A percentile compares a stretch with the other conserved stretches of the same genome.
phyloP scores from a whole-genome alignment of 441 rosid species.

The Eutrema salsugineum region DNA sequence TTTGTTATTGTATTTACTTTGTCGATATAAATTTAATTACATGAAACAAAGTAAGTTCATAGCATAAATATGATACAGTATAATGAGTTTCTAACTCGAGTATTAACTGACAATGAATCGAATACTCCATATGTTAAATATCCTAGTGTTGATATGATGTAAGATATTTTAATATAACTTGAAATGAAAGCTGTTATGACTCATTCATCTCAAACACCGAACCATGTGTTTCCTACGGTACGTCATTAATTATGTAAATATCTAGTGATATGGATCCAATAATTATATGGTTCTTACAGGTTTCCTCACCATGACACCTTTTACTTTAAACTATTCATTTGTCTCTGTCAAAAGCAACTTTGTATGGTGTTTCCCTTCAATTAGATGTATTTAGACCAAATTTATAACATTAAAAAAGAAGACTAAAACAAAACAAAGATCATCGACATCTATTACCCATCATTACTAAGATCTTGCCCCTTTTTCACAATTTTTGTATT shows the following conservation, averaged over 20 bases:
- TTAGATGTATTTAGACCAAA: conserved; percentile 14
- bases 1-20: not conserved
- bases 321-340: conserved; percentile 3
- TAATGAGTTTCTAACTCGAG: too few species aligned
- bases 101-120: too few species aligned
- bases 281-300: not conserved
- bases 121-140: too few species aligned
- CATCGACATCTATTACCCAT: conserved; percentile 24
- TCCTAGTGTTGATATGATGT: too few species aligned
- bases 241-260: too few species aligned
- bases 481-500: not conserved
- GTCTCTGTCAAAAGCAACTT: conserved; percentile 12
- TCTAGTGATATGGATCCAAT: not conserved
- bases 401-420: not conserved
- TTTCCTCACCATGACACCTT: not conserved
- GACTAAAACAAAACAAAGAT: conserved; percentile 9
- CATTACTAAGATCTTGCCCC: conserved; percentile 24
- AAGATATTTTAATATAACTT: too few species aligned
- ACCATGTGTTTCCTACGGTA: not conserved
- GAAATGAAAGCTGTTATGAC: too few species aligned
- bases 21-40: not conserved
- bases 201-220: not conserved
- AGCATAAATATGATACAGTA: too few species aligned
- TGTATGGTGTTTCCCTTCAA: not conserved
- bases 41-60: conserved; percentile 7